These are phyloP conservation scores for Naganishia kalamii DNA, from an alignment of 768 basidiomycete species.

Conservation along the genomic window DNA sequence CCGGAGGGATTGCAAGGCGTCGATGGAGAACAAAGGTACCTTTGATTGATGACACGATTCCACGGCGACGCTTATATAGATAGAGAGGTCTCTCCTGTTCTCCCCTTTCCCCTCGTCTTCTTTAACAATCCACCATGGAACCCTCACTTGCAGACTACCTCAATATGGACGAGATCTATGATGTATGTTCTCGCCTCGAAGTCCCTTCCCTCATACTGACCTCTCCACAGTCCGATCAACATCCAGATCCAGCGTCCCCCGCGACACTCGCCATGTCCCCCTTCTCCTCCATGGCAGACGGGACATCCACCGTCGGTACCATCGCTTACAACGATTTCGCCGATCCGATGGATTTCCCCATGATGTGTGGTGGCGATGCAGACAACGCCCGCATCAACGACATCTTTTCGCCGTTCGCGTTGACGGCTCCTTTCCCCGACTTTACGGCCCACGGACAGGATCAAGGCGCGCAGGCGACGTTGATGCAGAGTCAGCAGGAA, in stretches of 20 bases:
- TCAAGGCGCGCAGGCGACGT: constrained; percentile 7
- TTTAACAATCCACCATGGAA: not conserved
- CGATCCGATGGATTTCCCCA: constrained; percentile 10
- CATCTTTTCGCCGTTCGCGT: not conserved
- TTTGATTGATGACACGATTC: no score
- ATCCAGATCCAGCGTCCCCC: not conserved
- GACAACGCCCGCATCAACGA: not conserved
- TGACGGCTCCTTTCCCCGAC: constrained; percentile 6
- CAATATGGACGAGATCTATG: not conserved
- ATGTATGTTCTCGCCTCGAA: not conserved
- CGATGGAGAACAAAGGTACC: not conserved
- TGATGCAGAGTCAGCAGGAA: constrained; percentile 6
- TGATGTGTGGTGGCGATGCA: not conserved
- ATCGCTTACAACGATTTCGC: not conserved
- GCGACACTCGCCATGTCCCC: constrained; percentile 14
- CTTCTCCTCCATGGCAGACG: not conserved
- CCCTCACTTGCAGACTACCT: constrained; percentile 6
- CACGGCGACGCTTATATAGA: not conserved
- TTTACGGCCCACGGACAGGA: constrained; percentile 6
- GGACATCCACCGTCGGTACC: not conserved
- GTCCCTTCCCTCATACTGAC: not conserved
- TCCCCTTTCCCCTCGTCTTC: not conserved
- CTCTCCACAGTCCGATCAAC: constrained; percentile 4
- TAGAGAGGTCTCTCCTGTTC: not conserved
- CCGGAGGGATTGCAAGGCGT: constrained; percentile 11